Conservation (phyloP, 164 flowering plant genomes). For the Vitis riparia region DNA sequence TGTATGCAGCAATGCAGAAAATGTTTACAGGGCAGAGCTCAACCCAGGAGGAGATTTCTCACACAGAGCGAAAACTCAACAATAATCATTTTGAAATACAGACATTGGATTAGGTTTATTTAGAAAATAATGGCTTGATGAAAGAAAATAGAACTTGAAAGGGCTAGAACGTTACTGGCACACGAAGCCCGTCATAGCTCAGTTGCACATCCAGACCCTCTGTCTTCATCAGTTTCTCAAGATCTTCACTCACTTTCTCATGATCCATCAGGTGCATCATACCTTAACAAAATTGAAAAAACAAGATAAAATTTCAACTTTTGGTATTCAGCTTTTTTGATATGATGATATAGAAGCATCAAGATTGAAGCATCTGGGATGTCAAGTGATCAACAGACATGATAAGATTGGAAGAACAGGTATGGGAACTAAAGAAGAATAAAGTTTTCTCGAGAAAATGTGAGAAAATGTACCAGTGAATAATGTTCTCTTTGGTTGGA, state of each 20-base stretch:
- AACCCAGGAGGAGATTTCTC: background rate
- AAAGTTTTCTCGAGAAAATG: no score
- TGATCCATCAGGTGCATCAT: constrained; percentile 99
- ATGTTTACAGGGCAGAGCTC: background rate
- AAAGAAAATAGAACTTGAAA: background rate
- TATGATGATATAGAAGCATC: no score
- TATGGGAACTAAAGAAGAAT: no score
- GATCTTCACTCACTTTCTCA: constrained; percentile 67
- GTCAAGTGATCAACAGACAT: no score
- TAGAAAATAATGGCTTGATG: background rate
- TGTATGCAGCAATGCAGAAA: no score
- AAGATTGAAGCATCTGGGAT: no score
- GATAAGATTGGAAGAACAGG: no score
- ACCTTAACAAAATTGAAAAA: constrained; percentile 40
- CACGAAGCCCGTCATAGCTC: constrained; percentile 84
- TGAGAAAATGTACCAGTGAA: constrained; percentile 66
- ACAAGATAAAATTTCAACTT: no score
- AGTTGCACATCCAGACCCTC: constrained; percentile 88
- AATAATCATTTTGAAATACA: background rate
- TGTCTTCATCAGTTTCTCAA: constrained; percentile 53
- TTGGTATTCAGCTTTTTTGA: no score
- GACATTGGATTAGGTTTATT: background rate
- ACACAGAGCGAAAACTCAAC: background rate
- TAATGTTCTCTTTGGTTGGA: constrained; percentile 77
- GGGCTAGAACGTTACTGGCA: constrained; percentile 62